A percentile compares a stretch with the other conserved stretches of the same genome.
phyloP scores from a whole-genome alignment of 441 rosid genomes.

The Syzygium syzygioides region DNA sequence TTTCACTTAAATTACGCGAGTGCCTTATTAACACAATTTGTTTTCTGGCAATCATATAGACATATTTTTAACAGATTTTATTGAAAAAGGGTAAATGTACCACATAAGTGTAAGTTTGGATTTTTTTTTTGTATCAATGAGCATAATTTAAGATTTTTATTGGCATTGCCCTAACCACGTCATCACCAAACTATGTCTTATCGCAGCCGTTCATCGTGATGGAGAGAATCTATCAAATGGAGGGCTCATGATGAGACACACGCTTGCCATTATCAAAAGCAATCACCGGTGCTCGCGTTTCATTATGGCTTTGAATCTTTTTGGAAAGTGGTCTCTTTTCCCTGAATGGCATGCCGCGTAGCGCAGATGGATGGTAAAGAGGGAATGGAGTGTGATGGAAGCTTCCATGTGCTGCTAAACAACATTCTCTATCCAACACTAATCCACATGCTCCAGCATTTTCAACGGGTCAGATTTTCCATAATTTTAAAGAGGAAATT shows the following conservation, averaged over 20 bases:
- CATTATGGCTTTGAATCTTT: background rate
- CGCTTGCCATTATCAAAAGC: background rate
- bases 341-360: background rate
- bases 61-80: too few species aligned
- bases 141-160: too few species aligned
- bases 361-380: background rate
- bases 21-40: too few species aligned
- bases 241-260: background rate
- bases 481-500: too few species aligned
- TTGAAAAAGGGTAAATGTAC: too few species aligned
- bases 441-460: too few species aligned
- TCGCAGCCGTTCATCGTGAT: background rate
- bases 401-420: background rate
- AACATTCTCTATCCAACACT: background rate
- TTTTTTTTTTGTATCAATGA: too few species aligned
- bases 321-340: background rate
- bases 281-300: background rate
- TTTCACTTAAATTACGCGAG: too few species aligned
- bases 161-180: background rate
- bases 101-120: too few species aligned
- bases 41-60: too few species aligned
- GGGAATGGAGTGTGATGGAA: background rate
- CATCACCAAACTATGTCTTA: background rate
- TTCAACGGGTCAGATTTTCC: too few species aligned
- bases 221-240: background rate